Conservation (phyloP, 163 green algal genomes). For the Scenedesmus sp. region DNA sequence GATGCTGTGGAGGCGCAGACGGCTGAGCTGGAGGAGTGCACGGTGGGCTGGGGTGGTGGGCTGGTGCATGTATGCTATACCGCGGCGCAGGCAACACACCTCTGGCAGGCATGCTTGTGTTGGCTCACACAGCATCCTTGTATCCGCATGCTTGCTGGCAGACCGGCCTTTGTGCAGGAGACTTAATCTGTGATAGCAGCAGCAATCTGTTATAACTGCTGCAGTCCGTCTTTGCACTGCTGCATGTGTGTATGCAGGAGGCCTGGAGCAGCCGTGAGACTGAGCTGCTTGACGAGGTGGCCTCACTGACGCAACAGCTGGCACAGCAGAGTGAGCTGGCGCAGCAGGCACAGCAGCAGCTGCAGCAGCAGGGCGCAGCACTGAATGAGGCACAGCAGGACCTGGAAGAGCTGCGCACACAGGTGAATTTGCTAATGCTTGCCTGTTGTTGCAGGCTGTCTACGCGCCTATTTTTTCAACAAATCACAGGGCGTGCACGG, state of each 20-base stretch:
- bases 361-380: constrained; percentile 7
- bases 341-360: neutral
- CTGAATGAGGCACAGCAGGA: constrained; percentile 11
- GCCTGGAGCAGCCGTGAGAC: constrained; percentile 8
- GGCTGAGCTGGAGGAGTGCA: neutral
- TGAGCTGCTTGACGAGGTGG: neutral
- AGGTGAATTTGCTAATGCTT: neutral
- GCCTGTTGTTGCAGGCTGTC: neutral
- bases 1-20: constrained; percentile 4
- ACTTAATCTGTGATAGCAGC: too few relatives aligned
- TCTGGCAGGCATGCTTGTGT: too few relatives aligned
- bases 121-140: too few relatives aligned
- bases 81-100: too few relatives aligned
- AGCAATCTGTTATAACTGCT: too few relatives aligned
- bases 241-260: neutral
- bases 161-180: too few relatives aligned
- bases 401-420: neutral
- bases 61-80: too few relatives aligned
- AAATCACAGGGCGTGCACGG: too few relatives aligned
- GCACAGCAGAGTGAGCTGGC: neutral
- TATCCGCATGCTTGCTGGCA: too few relatives aligned
- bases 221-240: neutral
- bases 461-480: neutral
- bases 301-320: neutral
- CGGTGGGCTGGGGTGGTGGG: neutral